A percentile compares a stretch with the other conserved stretches of the same genome.
phyloP scores from a whole-genome alignment of 768 basidiomycete species.

The Rubroboletus satanas region DNA sequence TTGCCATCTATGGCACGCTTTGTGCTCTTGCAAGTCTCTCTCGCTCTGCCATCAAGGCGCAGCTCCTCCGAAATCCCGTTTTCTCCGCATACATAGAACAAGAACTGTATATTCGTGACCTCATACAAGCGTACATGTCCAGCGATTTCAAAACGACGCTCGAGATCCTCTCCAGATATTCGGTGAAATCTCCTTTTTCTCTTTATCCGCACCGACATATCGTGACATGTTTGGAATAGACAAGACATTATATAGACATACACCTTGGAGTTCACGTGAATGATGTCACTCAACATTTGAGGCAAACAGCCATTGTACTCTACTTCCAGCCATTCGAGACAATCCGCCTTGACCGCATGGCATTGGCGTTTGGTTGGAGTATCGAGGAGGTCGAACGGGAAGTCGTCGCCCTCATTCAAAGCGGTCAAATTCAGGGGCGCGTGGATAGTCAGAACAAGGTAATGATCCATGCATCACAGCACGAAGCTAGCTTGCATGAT shows the following conservation, averaged over 20 bases:
- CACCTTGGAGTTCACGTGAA: slow-evolving; percentile 69
- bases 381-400: slow-evolving; percentile 67
- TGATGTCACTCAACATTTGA: slow-evolving; percentile 64
- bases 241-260: slow-evolving; percentile 73
- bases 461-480: neutral
- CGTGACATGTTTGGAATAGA: slow-evolving; percentile 38
- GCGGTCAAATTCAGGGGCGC: slow-evolving; percentile 72
- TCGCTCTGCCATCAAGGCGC: slow-evolving; percentile 64
- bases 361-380: slow-evolving; percentile 78
- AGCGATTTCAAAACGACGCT: slow-evolving; percentile 84
- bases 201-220: neutral
- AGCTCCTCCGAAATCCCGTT: slow-evolving; percentile 61
- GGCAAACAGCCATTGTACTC: slow-evolving; percentile 72
- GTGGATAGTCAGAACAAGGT: slow-evolving; percentile 92
- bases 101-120: slow-evolving; percentile 82
- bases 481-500: neutral
- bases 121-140: slow-evolving; percentile 80
- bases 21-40: slow-evolving; percentile 78
- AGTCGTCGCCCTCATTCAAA: slow-evolving; percentile 74
- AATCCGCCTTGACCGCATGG: slow-evolving; percentile 82
- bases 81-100: slow-evolving; percentile 81
- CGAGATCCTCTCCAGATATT: slow-evolving; percentile 66
- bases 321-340: slow-evolving; percentile 91
- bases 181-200: slow-evolving; percentile 41
- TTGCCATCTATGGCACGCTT: slow-evolving; percentile 82